Base-by-base conservation (phyloP, 1,284 basidiomycete genomes). In the Athelia sp. region DNA sequence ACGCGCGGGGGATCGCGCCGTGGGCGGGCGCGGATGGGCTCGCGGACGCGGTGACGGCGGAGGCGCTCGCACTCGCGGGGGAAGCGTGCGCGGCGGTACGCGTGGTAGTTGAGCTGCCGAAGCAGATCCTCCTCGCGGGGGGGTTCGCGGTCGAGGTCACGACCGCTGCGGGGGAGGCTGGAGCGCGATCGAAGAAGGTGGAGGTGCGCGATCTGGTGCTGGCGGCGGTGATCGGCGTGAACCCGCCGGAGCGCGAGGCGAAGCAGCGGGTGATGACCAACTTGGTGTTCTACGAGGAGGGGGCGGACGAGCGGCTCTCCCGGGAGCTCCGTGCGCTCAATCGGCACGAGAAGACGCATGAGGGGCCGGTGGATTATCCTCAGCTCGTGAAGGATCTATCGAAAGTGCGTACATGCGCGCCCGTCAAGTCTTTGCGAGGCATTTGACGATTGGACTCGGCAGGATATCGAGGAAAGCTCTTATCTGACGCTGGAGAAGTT, bases 401-500 rank as follows among this genome's bases (percentile, higher is more conserved):
- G 11, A 58, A 63, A 58, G 73, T 68, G 47, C 49, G 64, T 51
- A 29, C 13, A 6, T 40, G 15, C 36, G 42, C 14, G 18, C 43
- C 32, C 13, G 44, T 6, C 17, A n/a, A 22, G 13, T 29, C 40
- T 24, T 9, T 34, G 17, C 32, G 29, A 43, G 34, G 29, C 15
- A 15, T 43, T 26, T 38, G 13, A 35, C 13, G 15, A 45, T 15
- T 32, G 44, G 15, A 26, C 36, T 2, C 22, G n/a, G 17, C 55
- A 79, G 74, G 61, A 61, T 1, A 62, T 78, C 4, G 71, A 77
- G 47, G 42, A 53, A 3, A 70, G 74, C 3, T 52, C 63, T 3
- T 69, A 72, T 58, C 64, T 76, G 10, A 80, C 78, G 0, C 67
- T 80, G 10, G 77, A 80, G 53, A 75, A 74, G 57, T 73, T 79